phyloP scores from a whole-genome alignment of 1,284 basidiomycete genomes.

The Melampsora larici-populina region DNA sequence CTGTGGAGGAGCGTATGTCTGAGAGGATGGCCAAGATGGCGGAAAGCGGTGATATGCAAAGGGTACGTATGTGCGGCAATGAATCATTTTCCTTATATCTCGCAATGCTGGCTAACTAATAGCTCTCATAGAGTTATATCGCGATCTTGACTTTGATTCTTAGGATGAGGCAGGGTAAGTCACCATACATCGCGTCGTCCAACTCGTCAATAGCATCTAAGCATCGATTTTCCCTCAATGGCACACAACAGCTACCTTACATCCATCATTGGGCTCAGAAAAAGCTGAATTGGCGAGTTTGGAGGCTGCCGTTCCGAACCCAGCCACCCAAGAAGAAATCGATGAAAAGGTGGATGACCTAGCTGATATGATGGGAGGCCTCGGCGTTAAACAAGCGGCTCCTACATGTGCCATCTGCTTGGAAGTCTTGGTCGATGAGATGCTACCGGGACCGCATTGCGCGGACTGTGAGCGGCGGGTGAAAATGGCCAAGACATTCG shows the following conservation, averaged over 20 bases:
- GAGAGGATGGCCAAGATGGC: constrained; percentile 60
- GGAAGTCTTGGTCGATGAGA: constrained; percentile 6
- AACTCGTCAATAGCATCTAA: not conserved
- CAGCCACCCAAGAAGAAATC: constrained; percentile 10
- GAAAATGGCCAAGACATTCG: constrained; percentile 16
- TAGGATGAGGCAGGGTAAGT: constrained; percentile 75
- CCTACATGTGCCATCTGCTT: constrained; percentile 17
- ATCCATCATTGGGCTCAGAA: constrained; percentile 30
- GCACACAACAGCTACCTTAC: constrained; percentile 18
- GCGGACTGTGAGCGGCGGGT: constrained; percentile 10
- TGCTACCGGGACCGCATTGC: constrained; percentile 4
- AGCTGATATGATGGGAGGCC: constrained; percentile 11
- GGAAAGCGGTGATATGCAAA: constrained; percentile 54
- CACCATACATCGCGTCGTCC: constrained; percentile 3
- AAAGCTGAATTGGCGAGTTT: constrained; percentile 23
- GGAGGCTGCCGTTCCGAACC: constrained; percentile 8
- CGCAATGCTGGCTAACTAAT: not conserved
- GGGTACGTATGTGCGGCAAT: constrained; percentile 52
- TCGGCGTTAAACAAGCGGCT: not conserved
- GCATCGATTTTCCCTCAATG: not conserved
- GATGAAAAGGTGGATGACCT: constrained; percentile 24
- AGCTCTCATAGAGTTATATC: constrained; percentile 59
- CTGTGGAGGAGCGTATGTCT: constrained; percentile 71
- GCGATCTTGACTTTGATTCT: constrained; percentile 33
- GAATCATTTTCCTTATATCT: not conserved